Evolutionary conservation across 805 yeast species (phyloP).

Genomic region (Ogataea salicorniae): DNA sequence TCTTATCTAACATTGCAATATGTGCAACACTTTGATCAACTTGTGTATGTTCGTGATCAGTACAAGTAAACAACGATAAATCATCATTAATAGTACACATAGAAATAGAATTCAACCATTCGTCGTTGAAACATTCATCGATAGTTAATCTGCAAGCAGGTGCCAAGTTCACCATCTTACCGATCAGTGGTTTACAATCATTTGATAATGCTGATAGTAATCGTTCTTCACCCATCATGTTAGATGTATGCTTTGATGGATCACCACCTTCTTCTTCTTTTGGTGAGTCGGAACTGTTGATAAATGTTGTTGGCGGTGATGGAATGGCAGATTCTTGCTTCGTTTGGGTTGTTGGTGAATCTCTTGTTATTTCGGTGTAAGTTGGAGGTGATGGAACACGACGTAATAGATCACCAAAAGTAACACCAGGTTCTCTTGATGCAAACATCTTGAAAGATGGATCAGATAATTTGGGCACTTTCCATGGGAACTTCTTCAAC

Average conservation of each 20-base stretch:
- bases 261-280: conserved; percentile 9
- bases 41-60: conserved; percentile 75
- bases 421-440: conserved; percentile 62
- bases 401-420: conserved; percentile 58
- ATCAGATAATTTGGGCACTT: conserved; percentile 78
- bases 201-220: conserved; percentile 65
- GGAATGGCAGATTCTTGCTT: conserved; percentile 9
- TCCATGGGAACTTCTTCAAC: conserved; percentile 90
- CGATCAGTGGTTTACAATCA: conserved; percentile 60
- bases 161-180: conserved; percentile 76
- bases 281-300: conserved; percentile 11
- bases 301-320: conserved; percentile 18
- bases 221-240: conserved; percentile 66
- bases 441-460: conserved; percentile 80
- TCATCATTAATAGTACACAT: conserved; percentile 62
- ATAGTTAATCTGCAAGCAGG: conserved; percentile 82
- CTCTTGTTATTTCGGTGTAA: conserved; percentile 21
- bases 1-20: conserved; percentile 86
- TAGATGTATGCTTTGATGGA: conserved; percentile 48
- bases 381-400: conserved; percentile 46
- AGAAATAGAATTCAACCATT: conserved; percentile 58
- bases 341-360: background rate
- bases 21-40: conserved; percentile 95
- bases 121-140: conserved; percentile 70
- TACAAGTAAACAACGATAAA: conserved; percentile 35